Conservation (phyloP, 306 rosid species). For the peach (Prunus persica) region DNA sequence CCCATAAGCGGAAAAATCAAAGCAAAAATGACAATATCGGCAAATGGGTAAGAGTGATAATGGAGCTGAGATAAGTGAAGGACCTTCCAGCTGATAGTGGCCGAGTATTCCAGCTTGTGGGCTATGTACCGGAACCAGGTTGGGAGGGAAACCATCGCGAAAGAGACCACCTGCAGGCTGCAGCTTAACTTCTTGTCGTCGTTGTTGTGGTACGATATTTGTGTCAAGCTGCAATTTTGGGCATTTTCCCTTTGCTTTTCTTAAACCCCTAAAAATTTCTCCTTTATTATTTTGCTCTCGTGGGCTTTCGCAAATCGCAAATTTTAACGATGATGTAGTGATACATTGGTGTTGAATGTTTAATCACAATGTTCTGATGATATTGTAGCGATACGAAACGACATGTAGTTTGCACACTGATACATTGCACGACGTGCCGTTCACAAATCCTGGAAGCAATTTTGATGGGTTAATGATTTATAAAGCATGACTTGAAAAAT, state of each 20-base stretch:
- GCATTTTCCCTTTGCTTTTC: background rate
- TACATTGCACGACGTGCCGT: background rate
- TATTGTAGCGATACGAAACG: background rate
- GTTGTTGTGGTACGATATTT: background rate
- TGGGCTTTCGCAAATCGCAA: conserved; percentile 4
- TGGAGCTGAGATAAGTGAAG: conserved; percentile 2
- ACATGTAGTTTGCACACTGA: background rate
- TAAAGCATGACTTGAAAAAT: background rate
- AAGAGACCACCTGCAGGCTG: background rate
- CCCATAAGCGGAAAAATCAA: background rate
- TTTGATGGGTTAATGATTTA: too few species aligned
- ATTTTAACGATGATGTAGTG: background rate
- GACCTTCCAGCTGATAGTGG: conserved; percentile 62
- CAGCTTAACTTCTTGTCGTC: background rate
- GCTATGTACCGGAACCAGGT: conserved; percentile 60
- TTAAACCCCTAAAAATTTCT: conserved; percentile 17
- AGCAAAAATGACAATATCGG: background rate
- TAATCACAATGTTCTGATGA: background rate
- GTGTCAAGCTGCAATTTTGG: background rate
- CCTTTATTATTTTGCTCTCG: background rate
- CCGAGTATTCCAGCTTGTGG: conserved; percentile 54
- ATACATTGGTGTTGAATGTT: background rate
- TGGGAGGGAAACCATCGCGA: conserved; percentile 53
- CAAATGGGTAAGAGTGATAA: background rate
- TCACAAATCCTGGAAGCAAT: too few species aligned